A percentile compares a stretch with the other conserved stretches of the same genome.
Conservation (phyloP, 1,284 basidiomycete genomes). For the Ceratobasidium theobromae region DNA sequence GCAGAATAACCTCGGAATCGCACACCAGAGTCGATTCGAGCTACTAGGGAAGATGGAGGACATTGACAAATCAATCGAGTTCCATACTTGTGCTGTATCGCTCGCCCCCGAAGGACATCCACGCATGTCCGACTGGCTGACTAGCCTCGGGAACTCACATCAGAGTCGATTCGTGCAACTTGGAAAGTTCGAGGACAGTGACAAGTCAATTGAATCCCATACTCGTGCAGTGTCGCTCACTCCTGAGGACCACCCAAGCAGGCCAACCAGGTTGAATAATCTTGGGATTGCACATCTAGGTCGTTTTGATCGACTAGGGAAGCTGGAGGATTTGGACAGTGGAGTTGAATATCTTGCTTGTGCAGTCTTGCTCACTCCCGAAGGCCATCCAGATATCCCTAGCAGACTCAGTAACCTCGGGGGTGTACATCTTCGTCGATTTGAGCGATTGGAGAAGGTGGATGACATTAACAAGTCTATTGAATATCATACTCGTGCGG, state of each 20-base stretch:
- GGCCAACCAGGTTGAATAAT: not conserved
- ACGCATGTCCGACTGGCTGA: too few species aligned
- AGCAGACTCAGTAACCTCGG: not conserved
- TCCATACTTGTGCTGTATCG: not conserved
- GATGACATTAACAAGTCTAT: not conserved
- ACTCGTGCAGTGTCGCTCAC: not conserved
- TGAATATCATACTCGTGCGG: not conserved
- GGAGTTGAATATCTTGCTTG: not conserved
- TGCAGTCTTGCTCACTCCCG: not conserved
- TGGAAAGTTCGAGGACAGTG: not conserved
- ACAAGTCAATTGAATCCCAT: not conserved
- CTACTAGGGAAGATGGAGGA: not conserved
- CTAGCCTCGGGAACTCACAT: not conserved
- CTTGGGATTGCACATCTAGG: not conserved
- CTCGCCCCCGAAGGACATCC: not conserved
- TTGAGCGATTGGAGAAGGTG: not conserved
- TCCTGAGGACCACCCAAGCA: not conserved
- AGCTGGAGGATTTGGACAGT: not conserved
- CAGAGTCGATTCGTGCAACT: not conserved
- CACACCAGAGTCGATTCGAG: not conserved
- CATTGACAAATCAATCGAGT: not conserved
- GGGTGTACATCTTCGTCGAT: not conserved
- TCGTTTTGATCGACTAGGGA: not conserved
- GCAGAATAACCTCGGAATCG: not conserved
- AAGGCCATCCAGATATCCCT: not conserved